These are phyloP conservation scores for Aureobasidium sp. DNA, from an alignment of 2,329 filamentous ascomycete species.

Conservation along the genomic window DNA sequence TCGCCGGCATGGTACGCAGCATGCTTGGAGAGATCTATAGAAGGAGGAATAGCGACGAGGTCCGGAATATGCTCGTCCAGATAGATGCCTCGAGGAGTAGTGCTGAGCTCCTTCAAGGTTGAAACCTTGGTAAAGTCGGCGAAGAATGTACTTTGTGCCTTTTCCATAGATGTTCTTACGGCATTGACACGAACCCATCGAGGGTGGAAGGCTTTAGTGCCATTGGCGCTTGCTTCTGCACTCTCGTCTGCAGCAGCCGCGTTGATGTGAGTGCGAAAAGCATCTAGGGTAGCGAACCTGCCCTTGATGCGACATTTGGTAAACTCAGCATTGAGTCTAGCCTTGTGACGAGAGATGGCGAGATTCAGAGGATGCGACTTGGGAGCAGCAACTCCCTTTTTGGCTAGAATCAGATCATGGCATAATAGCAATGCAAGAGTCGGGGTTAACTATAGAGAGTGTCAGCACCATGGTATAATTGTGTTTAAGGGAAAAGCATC, in stretches of 20 bases:
- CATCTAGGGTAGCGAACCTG: slow-evolving; percentile 59
- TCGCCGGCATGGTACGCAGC: slow-evolving; percentile 65
- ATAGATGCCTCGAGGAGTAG: slow-evolving; percentile 46
- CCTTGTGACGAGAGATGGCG: slow-evolving; percentile 72
- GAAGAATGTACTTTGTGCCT: slow-evolving; percentile 71
- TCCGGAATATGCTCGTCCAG: slow-evolving; percentile 78
- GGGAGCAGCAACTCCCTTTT: slow-evolving; percentile 73
- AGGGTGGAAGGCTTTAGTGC: slow-evolving; percentile 53
- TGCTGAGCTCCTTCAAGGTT: slow-evolving; percentile 46
- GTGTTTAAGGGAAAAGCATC: not conserved
- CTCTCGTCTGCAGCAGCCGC: slow-evolving; percentile 20
- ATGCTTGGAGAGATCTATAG: slow-evolving; percentile 62
- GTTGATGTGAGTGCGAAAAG: slow-evolving; percentile 52
- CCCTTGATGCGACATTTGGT: slow-evolving; percentile 67
- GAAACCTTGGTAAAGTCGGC: slow-evolving; percentile 49
- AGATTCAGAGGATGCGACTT: slow-evolving; percentile 67
- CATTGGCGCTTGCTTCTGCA: slow-evolving; percentile 26
- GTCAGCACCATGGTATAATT: not conserved
- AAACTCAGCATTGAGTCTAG: slow-evolving; percentile 70
- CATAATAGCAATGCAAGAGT: slow-evolving; percentile 70
- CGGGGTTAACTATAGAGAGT: slow-evolving; percentile 59
- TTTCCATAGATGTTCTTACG: slow-evolving; percentile 59
- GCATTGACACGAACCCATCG: slow-evolving; percentile 88
- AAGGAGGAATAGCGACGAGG: slow-evolving; percentile 67
- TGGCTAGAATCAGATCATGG: slow-evolving; percentile 78